Evolutionary conservation across 768 basidiomycete species (phyloP), one percentile per base, ranked within the genome.

Genomic region (Mycena belliarum): DNA sequence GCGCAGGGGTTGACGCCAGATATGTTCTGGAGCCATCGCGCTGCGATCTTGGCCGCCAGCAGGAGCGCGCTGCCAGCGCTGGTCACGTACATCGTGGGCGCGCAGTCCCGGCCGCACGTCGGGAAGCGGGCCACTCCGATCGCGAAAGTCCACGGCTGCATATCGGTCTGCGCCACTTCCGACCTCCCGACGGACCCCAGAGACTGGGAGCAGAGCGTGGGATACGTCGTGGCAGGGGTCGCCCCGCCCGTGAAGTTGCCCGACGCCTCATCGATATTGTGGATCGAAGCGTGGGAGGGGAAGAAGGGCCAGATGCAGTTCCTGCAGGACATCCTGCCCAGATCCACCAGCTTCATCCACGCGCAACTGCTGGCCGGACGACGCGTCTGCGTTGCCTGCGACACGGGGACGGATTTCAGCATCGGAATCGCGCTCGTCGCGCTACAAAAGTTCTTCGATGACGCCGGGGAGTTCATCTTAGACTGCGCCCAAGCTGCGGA

Each of bases 1-100:
- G 4, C 29, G 11, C 11, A 47, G 89, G 93, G 93, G 5, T 73
- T 96, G 52, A 91, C 86, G 1, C 89, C 95, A 0, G 61, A 68
- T 2, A 50, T 87, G 15, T 96, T 89, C 69, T 95, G 94, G 90
- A 61, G 56, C 25, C 69, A 92, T 63, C 75, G 74, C 26, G 66
- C 72, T 2, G 65, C 62, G 9, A 72, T 96, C 7, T 70, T 94
- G 16, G 29, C 64, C 46, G 46, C 46, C 12, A 0, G 69, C 80
- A 1, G 65, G n/a, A 70, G 8, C 77, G 88, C 23, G 2, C 76
- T 95, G 4, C 76, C 80, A 3, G 67, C 65, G 5, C 44, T 86
- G 6, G 79, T 88, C 15, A 52, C 63, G 21, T 44, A 60, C 10
- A 41, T 77, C 7, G 67, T 76, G 6, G 64, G 67, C 11, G 50